Conservation (phyloP, 2,329 filamentous ascomycete species). For the Fusarium continuum region DNA sequence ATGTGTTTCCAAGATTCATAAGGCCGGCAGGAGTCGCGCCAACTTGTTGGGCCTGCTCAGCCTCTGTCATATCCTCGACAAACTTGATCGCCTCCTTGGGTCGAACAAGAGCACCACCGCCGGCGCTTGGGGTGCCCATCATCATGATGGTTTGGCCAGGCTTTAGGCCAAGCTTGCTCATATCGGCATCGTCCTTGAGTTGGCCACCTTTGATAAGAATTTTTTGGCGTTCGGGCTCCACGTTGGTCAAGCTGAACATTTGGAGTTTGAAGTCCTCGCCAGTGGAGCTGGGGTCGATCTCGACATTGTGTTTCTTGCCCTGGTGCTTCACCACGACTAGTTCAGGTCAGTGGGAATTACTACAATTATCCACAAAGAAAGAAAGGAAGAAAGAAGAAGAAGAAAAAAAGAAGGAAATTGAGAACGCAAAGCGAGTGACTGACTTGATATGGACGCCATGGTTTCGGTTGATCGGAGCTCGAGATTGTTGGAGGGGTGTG, state of each 20-base stretch:
- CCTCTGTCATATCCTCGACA: conserved; percentile 96
- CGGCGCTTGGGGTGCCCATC: conserved; percentile 87
- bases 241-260: conserved; percentile 92
- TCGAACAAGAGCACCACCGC: conserved; percentile 67
- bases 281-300: conserved; percentile 83
- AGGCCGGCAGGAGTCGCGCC: conserved; percentile 89
- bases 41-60: conserved; percentile 82
- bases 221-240: conserved; percentile 96
- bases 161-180: conserved; percentile 86
- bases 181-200: conserved; percentile 92
- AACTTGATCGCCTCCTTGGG: conserved; percentile 88
- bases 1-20: conserved; percentile 95
- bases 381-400: no score
- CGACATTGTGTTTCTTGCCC: conserved; percentile 94
- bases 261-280: conserved; percentile 97
- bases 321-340: conserved; percentile 92
- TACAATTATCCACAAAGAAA: background rate
- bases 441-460: conserved; percentile 67
- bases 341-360: conserved; percentile 25
- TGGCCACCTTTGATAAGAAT: conserved; percentile 93
- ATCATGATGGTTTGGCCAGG: conserved; percentile 90
- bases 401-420: no score
- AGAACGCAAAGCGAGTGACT: conserved; percentile 41
- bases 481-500: background rate
- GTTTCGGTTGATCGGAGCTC: conserved; percentile 39